Conservation (phyloP, 192 early-diverging fungal species). For the Coemansia umbellata region DNA sequence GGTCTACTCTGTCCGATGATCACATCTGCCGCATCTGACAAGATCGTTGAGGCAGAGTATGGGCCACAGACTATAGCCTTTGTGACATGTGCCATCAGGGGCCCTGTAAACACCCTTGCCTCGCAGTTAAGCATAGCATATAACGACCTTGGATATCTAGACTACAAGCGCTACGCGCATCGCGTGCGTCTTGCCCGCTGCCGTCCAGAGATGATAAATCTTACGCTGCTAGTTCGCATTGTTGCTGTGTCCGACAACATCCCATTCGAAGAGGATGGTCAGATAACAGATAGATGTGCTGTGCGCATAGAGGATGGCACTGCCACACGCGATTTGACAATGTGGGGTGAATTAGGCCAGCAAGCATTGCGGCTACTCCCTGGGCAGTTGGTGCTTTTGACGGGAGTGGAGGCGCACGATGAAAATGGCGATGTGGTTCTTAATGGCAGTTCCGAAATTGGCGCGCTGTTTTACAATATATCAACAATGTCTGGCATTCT, state of each 20-base stretch:
- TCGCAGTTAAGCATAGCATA: conserved; percentile 23
- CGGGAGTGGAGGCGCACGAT: conserved; percentile 16
- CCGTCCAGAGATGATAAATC: conserved; percentile 18
- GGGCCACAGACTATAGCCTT: conserved; percentile 45
- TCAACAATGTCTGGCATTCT: conserved; percentile 25
- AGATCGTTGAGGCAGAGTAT: conserved; percentile 11
- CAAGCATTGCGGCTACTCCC: conserved; percentile 26
- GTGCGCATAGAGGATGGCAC: conserved; percentile 36
- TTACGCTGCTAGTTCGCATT: conserved; percentile 40
- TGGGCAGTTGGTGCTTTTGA: conserved; percentile 39
- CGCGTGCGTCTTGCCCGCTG: conserved; percentile 24
- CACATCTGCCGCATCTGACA: not conserved
- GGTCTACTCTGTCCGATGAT: conserved; percentile 30
- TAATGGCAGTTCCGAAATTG: conserved; percentile 24
- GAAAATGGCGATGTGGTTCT: conserved; percentile 29
- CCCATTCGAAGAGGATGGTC: conserved; percentile 7
- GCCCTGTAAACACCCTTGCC: not conserved
- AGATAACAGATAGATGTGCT: conserved; percentile 19
- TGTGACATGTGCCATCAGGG: conserved; percentile 4
- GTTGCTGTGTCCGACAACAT: conserved; percentile 38
- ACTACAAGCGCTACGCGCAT: conserved; percentile 32
- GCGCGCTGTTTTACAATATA: conserved; percentile 15
- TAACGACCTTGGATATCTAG: conserved; percentile 32
- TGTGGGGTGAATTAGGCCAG: conserved; percentile 34
- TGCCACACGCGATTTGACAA: conserved; percentile 31